Percentiles rank a stretch among this genome's conserved stretches.
phyloP scores from a whole-genome alignment of 2,329 filamentous ascomycete genomes.

The Calycina herbarum region DNA sequence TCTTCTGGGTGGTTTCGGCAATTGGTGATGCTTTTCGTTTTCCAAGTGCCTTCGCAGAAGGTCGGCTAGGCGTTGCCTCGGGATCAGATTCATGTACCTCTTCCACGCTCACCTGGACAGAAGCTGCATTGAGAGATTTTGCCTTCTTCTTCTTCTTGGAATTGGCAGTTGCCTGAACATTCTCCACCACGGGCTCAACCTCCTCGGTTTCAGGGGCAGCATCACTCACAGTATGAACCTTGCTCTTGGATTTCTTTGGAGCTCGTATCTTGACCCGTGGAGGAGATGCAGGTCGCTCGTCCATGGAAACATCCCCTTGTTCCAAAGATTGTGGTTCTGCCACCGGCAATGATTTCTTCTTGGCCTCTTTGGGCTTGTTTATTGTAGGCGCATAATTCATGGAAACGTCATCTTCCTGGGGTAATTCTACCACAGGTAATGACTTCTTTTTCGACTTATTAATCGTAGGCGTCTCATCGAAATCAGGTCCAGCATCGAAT shows the following conservation, averaged over 20 bases:
- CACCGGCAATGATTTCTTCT: background rate
- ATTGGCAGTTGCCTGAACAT: background rate
- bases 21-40: conserved; percentile 27
- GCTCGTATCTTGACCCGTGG: background rate
- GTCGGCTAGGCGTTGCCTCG: conserved; percentile 7
- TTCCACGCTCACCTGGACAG: background rate
- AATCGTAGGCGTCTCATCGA: background rate
- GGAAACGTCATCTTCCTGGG: background rate
- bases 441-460: conserved; percentile 1
- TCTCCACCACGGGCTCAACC: background rate
- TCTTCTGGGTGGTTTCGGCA: conserved; percentile 14
- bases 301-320: background rate
- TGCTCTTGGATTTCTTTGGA: background rate
- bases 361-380: background rate
- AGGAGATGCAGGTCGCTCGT: background rate
- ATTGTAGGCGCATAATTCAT: background rate
- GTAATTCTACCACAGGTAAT: background rate
- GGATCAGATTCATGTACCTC: background rate
- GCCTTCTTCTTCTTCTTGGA: background rate
- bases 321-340: background rate
- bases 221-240: background rate
- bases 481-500: background rate
- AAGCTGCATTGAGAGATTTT: background rate
- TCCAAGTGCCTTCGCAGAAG: conserved; percentile 30
- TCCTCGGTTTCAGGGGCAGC: background rate